Evolutionary conservation across 2,329 filamentous ascomycete species (phyloP).

Genomic region (Curvularia verruculosa): DNA sequence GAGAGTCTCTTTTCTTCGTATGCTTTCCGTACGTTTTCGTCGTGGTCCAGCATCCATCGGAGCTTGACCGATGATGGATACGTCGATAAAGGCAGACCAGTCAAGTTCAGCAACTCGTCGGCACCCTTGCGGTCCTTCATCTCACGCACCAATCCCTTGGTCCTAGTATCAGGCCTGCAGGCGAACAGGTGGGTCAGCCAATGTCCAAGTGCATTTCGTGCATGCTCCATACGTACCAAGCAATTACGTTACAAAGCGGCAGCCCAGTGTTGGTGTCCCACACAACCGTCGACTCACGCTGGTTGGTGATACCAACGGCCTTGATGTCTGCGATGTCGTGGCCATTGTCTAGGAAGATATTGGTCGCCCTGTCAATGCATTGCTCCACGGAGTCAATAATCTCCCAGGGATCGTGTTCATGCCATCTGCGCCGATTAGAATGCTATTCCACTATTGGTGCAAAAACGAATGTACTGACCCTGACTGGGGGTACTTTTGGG

Average conservation of each 20-base stretch:
- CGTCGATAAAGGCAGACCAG: constrained; percentile 83
- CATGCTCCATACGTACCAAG: constrained; percentile 61
- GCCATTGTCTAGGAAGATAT: constrained; percentile 73
- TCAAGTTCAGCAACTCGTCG: constrained; percentile 71
- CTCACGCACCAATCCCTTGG: constrained; percentile 75
- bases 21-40: constrained; percentile 70
- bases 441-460: not conserved
- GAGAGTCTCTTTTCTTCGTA: constrained; percentile 78
- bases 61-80: constrained; percentile 89
- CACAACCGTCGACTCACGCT: constrained; percentile 84
- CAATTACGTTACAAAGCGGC: constrained; percentile 82
- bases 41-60: constrained; percentile 78
- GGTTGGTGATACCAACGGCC: constrained; percentile 85
- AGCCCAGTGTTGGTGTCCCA: constrained; percentile 84
- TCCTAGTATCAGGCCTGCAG: constrained; percentile 74
- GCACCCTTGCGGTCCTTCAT: constrained; percentile 71
- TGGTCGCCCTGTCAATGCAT: constrained; percentile 79
- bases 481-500: constrained; percentile 81
- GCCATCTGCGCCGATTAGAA: constrained; percentile 66
- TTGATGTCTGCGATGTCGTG: constrained; percentile 72
- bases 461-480: constrained; percentile 68
- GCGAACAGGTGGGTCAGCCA: constrained; percentile 6
- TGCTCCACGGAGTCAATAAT: constrained; percentile 75
- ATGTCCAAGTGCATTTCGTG: not conserved
- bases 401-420: constrained; percentile 84